phyloP scores from a whole-genome alignment of 495 filamentous ascomycete species.

The Penicillium odoratum region DNA sequence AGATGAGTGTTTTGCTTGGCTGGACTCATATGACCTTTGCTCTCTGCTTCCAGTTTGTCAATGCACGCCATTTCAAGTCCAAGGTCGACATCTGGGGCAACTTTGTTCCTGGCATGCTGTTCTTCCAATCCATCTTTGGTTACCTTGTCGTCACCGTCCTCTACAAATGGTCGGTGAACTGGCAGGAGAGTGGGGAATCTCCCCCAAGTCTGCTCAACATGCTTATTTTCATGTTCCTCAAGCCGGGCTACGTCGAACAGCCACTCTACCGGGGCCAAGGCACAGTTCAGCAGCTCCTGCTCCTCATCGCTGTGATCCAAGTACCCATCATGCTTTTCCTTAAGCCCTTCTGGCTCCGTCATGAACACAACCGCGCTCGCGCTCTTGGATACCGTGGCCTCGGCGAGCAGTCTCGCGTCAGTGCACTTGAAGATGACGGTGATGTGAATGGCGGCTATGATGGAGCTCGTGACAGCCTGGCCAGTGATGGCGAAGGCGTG shows the following conservation, averaged over 20 bases:
- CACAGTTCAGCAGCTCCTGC: slow-evolving; percentile 69
- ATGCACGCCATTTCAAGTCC: slow-evolving; percentile 90
- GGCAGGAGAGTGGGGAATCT: slow-evolving; percentile 60
- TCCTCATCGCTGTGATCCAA: slow-evolving; percentile 81
- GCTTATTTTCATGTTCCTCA: slow-evolving; percentile 99
- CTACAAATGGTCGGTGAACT: slow-evolving; percentile 96
- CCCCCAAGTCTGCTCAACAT: slow-evolving; percentile 94
- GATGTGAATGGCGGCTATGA: slow-evolving; percentile 46
- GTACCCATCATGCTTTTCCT: slow-evolving; percentile 91
- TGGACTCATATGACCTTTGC: slow-evolving; percentile 99
- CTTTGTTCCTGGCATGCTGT: slow-evolving; percentile 97
- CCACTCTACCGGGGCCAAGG: slow-evolving; percentile 77
- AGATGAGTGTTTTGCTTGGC: slow-evolving; percentile 92
- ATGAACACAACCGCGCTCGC: slow-evolving; percentile 87
- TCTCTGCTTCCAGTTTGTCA: slow-evolving; percentile 87
- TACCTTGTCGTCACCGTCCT: slow-evolving; percentile 92
- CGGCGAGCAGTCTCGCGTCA: slow-evolving; percentile 81
- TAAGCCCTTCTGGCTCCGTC: slow-evolving; percentile 91
- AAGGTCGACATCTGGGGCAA: slow-evolving; percentile 95
- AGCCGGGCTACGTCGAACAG: slow-evolving; percentile 72
- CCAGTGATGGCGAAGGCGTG: slow-evolving; percentile 80
- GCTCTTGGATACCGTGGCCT: slow-evolving; percentile 89
- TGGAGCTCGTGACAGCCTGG: slow-evolving; percentile 65
- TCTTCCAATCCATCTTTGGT: slow-evolving; percentile 98
- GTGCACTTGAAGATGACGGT: slow-evolving; percentile 81